phyloP scores from a whole-genome alignment of 768 basidiomycete species.

The Tulasnella sp. region DNA sequence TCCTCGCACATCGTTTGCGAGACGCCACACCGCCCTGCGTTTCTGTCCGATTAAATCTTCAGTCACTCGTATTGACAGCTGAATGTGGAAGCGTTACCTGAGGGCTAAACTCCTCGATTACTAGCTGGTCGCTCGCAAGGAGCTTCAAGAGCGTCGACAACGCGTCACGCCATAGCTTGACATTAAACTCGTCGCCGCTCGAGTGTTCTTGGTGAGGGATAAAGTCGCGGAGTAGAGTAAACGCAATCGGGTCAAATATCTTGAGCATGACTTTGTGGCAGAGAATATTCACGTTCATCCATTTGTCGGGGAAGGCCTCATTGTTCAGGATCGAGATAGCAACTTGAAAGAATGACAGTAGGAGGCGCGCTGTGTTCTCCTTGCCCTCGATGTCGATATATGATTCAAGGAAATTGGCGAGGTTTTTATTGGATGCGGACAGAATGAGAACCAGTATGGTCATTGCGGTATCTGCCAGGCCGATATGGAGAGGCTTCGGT shows the following conservation, averaged over 20 bases:
- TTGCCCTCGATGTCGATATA: slow-evolving; percentile 85
- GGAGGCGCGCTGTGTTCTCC: slow-evolving; percentile 65
- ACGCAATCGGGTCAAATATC: slow-evolving; percentile 77
- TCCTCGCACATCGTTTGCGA: slow-evolving; percentile 93
- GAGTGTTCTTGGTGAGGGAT: slow-evolving; percentile 58
- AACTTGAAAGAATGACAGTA: slow-evolving; percentile 78
- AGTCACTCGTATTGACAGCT: slow-evolving; percentile 22
- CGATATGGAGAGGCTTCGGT: slow-evolving; percentile 61
- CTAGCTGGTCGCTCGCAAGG: slow-evolving; percentile 82
- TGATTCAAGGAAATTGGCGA: slow-evolving; percentile 73
- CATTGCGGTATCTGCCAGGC: slow-evolving; percentile 79
- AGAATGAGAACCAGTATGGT: slow-evolving; percentile 78
- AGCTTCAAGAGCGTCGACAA: slow-evolving; percentile 80
- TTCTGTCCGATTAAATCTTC: slow-evolving; percentile 50
- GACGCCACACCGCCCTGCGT: slow-evolving; percentile 91
- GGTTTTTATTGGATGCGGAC: slow-evolving; percentile 72
- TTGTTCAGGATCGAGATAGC: slow-evolving; percentile 76
- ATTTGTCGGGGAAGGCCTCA: slow-evolving; percentile 82
- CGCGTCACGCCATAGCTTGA: slow-evolving; percentile 73
- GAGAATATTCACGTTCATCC: slow-evolving; percentile 88
- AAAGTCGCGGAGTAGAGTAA: slow-evolving; percentile 74
- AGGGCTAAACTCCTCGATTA: slow-evolving; percentile 92
- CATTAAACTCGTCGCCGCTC: slow-evolving; percentile 56
- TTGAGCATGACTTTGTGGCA: slow-evolving; percentile 85
- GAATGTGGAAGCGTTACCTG: slow-evolving; percentile 54